Percentiles rank a stretch among this genome's conserved stretches.
phyloP scores from a whole-genome alignment of 2,329 filamentous ascomycete genomes.

The Pezicula radicicola region DNA sequence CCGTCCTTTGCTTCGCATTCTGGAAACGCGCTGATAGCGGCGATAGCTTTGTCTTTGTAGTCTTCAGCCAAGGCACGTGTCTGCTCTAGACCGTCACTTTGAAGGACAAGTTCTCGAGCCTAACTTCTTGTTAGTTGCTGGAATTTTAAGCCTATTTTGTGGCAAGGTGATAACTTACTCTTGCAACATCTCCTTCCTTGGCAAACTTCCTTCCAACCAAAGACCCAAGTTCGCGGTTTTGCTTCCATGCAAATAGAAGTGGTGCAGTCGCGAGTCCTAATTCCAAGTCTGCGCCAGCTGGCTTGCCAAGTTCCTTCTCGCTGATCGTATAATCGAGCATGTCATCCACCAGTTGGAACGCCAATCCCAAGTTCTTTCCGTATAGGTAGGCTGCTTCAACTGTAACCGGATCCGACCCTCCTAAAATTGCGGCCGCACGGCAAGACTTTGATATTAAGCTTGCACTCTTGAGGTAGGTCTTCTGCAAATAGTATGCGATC shows the following conservation, averaged over 20 bases:
- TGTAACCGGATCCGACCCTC: conserved; percentile 70
- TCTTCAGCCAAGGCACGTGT: conserved; percentile 87
- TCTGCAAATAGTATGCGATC: conserved; percentile 90
- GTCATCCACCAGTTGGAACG: conserved; percentile 97
- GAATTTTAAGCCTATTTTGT: neutral
- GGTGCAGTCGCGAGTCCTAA: conserved; percentile 92
- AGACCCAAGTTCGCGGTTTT: conserved; percentile 76
- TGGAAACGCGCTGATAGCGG: conserved; percentile 80
- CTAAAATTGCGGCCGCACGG: conserved; percentile 82
- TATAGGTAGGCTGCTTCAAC: conserved; percentile 91
- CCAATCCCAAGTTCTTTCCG: conserved; percentile 88
- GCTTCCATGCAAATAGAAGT: conserved; percentile 92
- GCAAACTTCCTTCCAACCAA: conserved; percentile 91
- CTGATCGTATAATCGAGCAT: conserved; percentile 95
- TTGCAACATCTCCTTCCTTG: conserved; percentile 77
- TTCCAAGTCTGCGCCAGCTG: conserved; percentile 89
- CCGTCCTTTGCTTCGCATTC: conserved; percentile 94
- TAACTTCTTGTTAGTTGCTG: conserved; percentile 34
- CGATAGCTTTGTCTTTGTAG: conserved; percentile 84
- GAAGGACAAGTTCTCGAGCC: conserved; percentile 82
- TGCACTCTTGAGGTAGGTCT: conserved; percentile 97
- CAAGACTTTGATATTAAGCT: conserved; percentile 96
- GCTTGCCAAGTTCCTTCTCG: conserved; percentile 85
- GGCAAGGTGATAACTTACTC: conserved; percentile 53
- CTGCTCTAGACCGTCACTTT: conserved; percentile 86